A percentile compares a stretch with the other conserved stretches of the same genome.
Evolutionary conservation across 306 rosid species (phyloP).

Genomic region (Dicorynia guianensis): DNA sequence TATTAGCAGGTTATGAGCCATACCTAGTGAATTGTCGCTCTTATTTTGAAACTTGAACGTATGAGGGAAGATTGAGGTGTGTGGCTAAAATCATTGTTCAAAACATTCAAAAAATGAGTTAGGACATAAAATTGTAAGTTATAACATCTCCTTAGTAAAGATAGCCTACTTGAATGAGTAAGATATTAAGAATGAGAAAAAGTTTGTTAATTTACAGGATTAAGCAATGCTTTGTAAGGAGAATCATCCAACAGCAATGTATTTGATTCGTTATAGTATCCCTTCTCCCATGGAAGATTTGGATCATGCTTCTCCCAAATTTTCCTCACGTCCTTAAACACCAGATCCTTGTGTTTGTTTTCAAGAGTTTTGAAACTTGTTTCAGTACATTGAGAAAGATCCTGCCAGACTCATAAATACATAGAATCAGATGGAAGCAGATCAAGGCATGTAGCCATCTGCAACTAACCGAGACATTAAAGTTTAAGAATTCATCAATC

Average conservation of each 20-base stretch:
- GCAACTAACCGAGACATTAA: too few species aligned
- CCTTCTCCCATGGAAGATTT: conserved; percentile 80
- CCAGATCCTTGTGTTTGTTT: conserved; percentile 64
- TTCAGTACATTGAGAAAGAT: conserved; percentile 64
- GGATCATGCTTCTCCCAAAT: conserved; percentile 82
- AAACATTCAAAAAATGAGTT: conserved; percentile 29
- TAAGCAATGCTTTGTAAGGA: conserved; percentile 85
- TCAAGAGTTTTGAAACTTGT: conserved; percentile 68
- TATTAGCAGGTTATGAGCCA: not conserved
- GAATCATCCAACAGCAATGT: conserved; percentile 89
- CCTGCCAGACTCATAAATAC: conserved; percentile 49
- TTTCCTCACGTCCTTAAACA: conserved; percentile 81
- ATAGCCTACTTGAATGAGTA: conserved; percentile 2
- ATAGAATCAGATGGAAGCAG: conserved; percentile 7
- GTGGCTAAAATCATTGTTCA: conserved; percentile 51
- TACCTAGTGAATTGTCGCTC: conserved; percentile 72
- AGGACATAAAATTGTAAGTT: conserved; percentile 15
- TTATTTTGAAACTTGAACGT: conserved; percentile 52
- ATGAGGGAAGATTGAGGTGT: conserved; percentile 69
- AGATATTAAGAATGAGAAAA: not conserved
- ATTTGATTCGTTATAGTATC: conserved; percentile 70
- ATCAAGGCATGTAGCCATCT: too few species aligned
- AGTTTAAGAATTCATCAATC: too few species aligned
- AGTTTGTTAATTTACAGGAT: conserved; percentile 60
- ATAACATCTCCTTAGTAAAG: not conserved